Evolutionary conservation across 176 grass and related monocot genomes (phyloP), one percentile per base, ranked within the genome.

Genomic region (Thalia dealbata): DNA sequence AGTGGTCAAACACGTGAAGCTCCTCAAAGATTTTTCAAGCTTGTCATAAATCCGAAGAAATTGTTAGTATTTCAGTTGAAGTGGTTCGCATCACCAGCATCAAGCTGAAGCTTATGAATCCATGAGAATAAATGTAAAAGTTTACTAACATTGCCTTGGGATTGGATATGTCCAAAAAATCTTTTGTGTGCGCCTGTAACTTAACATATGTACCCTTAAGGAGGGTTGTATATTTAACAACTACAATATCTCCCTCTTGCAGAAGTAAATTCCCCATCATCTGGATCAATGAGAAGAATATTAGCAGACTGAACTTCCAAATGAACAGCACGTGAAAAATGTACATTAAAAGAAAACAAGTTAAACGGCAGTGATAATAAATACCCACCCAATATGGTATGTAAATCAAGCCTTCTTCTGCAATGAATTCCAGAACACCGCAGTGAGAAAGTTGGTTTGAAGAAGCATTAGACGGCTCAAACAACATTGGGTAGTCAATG

Each of bases 251-350:
- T 81, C 95, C 89, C 68, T 91, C 95, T 91, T 88, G 56, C 75
- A 99, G 86, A 79, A 99, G 87, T 88, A 99, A 88, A 88, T 99
- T 99, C 88, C 93, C 87, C 90, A 99, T 99, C 95, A 93, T 91
- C 95, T 99, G 79, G 14, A 77, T 25, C 63, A 50, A 78, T 61
- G 83, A 64, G 50, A 67, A 75, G 12, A 67, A 61, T n/a, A 79
- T 64, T 24, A 67, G 51, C 18, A 24, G 24, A 78, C 11, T 73
- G 30, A 16, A n/a, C 7, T 30, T 41, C 14, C 51, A 30, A 27
- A 26, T 19, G 13, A 26, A 42, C 6, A 22, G 21, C 18, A 43
- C 3, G n/a, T 12, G 15, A 43, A 54, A 44, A 25, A 38, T 44
- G 2, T 56, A 43, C 3, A 28, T 21, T 27, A 50, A 30, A 6